Evolutionary conservation across 352 stramenopile species (phyloP).

Genomic region (Halophytophthora batemanensis): DNA sequence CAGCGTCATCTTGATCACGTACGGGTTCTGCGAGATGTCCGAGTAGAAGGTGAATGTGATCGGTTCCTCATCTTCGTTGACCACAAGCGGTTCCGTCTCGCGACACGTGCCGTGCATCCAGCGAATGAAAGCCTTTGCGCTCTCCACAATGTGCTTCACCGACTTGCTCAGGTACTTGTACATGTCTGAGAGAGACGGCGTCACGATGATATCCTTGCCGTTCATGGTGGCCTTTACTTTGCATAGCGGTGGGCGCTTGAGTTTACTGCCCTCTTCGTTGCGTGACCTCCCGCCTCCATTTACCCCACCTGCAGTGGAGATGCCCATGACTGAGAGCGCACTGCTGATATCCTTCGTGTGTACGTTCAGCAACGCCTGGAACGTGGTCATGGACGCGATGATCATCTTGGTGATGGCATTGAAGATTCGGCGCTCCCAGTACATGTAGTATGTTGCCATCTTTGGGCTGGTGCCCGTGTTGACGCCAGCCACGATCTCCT

Average conservation of each 20-base stretch:
- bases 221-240: constrained; percentile 94
- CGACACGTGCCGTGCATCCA: constrained; percentile 96
- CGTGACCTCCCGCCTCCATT: constrained; percentile 17
- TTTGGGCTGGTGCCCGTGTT: constrained; percentile 89
- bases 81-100: constrained; percentile 83
- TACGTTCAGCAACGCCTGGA: constrained; percentile 90
- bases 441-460: constrained; percentile 95
- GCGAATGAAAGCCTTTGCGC: constrained; percentile 90
- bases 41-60: constrained; percentile 94
- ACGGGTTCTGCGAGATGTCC: constrained; percentile 94
- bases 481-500: constrained; percentile 93
- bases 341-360: constrained; percentile 83
- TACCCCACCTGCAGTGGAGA: constrained; percentile 17
- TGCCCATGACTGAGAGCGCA: constrained; percentile 37
- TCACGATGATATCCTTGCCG: constrained; percentile 94
- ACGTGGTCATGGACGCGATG: constrained; percentile 92
- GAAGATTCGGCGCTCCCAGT: constrained; percentile 96
- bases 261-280: constrained; percentile 57
- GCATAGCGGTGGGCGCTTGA: constrained; percentile 87
- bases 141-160: constrained; percentile 94
- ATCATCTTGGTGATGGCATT: constrained; percentile 97
- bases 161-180: constrained; percentile 95
- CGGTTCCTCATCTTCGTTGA: constrained; percentile 93
- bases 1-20: constrained; percentile 95
- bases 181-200: constrained; percentile 92